Evolutionary conservation across 1,139 yeast genomes (phyloP), one percentile per base, ranked within the genome.

Genomic region (Yamadazyma buinensis): DNA sequence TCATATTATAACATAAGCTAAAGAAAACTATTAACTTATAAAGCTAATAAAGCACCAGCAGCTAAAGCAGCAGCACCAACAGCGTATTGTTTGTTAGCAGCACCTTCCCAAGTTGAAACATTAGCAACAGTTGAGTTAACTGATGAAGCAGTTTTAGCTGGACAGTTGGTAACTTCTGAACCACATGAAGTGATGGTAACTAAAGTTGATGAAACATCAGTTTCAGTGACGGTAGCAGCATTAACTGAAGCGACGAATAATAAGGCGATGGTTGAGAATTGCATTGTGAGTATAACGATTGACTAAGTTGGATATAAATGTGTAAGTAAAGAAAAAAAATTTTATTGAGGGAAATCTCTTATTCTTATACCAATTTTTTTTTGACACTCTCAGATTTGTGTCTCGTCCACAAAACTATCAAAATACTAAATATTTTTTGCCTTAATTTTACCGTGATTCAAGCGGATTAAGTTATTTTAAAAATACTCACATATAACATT

Each of bases 21-120:
- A 65, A 62, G 19, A 34, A 34, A 26, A 23, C 34, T 38, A 24
- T 26, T 35, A 38, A 43, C 62, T 64, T 65, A 66, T 57, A 66
- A 63, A 64, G 71, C 72, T 57, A 65, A 64, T 57, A 65, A 64
- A 61, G 71, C 71, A 62, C 71, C 71, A 40, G 71, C 72, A 55
- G 67, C 70, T 51, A 64, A 54, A 52, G 68, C 72, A 53, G 65
- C 72, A 55, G 62, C 65, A 64, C 71, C 72, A 44, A 61, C 68
- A 52, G 59, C 60, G 54, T 41, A 54, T 48, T 52, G 53, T 51
- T 49, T 57, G 48, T 49, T 48, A 39, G 57, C 61, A 47, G 59
- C 59, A 43, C 51, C 55, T 48, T 54, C 61, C 59, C 49, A 61
- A 43, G 64, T 49, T 37, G 67, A 53, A 43, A 61, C 62, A 58